phyloP scores from a whole-genome alignment of 1,139 yeast genomes.

The Yamadazyma jaroonii region DNA sequence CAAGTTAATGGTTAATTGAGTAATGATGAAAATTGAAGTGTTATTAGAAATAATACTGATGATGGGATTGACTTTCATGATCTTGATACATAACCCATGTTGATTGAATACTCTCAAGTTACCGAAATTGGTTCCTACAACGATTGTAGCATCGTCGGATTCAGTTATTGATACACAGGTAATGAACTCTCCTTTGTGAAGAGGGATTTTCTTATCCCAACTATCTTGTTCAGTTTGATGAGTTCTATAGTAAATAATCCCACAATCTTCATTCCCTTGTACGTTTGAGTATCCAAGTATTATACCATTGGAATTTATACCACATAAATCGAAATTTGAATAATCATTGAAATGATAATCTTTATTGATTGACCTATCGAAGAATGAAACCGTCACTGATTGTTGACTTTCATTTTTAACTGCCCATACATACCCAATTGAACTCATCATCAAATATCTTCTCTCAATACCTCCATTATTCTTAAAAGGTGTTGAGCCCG shows the following conservation, averaged over 20 bases:
- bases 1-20: conserved; percentile 26
- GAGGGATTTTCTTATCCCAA: conserved; percentile 43
- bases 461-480: conserved; percentile 33
- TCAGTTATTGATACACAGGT: conserved; percentile 38
- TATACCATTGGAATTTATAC: conserved; percentile 65
- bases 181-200: conserved; percentile 31
- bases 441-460: conserved; percentile 78
- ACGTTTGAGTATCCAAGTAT: conserved; percentile 53
- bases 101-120: conserved; percentile 40
- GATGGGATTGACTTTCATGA: conserved; percentile 39
- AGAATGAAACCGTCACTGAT: conserved; percentile 81
- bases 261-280: conserved; percentile 20
- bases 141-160: conserved; percentile 25
- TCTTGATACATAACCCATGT: conserved; percentile 39
- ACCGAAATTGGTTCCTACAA: conserved; percentile 43
- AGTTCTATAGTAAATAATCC: conserved; percentile 41
- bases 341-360: conserved; percentile 87
- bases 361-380: conserved; percentile 73
- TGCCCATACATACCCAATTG: conserved; percentile 80
- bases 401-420: conserved; percentile 50
- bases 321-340: conserved; percentile 69
- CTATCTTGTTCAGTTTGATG: conserved; percentile 45
- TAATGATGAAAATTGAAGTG: conserved; percentile 31
- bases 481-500: conserved; percentile 86
- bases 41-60: conserved; percentile 36